Evolutionary conservation across 2,329 filamentous ascomycete species (phyloP).

Genomic region (Fragosphaeria purpurea): DNA sequence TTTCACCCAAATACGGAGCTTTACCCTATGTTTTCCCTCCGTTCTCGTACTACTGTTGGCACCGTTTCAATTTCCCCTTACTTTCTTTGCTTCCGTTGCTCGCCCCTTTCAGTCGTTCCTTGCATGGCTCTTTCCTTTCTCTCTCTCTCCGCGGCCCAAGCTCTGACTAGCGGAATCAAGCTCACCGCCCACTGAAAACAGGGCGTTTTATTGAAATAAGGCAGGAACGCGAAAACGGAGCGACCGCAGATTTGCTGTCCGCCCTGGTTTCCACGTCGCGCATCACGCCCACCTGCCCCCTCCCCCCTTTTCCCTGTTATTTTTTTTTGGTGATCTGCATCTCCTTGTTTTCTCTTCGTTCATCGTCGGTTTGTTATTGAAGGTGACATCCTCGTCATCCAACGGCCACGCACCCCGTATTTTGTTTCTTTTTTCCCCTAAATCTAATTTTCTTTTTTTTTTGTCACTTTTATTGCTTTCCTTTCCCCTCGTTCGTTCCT

Average conservation of each 20-base stretch:
- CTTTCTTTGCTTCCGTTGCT: no score
- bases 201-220: no score
- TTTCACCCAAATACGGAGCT: no score
- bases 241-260: neutral
- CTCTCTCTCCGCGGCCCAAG: no score
- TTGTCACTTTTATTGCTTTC: neutral
- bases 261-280: slow-evolving; percentile 4
- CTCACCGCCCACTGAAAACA: no score
- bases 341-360: no score
- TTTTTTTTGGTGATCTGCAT: no score
- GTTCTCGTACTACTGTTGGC: neutral
- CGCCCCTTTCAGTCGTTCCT: neutral
- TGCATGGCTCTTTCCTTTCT: neutral
- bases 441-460: neutral
- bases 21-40: neutral
- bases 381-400: no score
- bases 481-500: neutral
- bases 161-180: neutral
- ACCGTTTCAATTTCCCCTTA: no score
- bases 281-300: slow-evolving; percentile 1
- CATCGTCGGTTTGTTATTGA: no score
- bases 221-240: neutral
- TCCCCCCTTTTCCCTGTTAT: no score
- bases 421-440: neutral
- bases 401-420: neutral